phyloP scores from a whole-genome alignment of 306 rosid genomes.

The Aeschynomene evenia region DNA sequence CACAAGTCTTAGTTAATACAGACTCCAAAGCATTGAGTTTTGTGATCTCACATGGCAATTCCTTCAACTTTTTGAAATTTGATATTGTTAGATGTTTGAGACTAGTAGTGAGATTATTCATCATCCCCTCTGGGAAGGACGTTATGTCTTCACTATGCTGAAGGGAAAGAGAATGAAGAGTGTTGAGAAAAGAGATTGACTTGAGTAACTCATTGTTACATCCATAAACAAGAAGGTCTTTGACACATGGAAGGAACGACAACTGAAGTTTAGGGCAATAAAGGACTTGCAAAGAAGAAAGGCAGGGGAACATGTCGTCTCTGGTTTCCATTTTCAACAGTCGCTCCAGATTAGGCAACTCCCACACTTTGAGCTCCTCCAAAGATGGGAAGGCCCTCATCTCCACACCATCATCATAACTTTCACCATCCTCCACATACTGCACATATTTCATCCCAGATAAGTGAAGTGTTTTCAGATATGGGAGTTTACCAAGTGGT shows the following conservation, averaged over 20 bases:
- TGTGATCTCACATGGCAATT: neutral
- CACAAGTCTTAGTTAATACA: neutral
- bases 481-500: neutral
- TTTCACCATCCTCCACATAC: neutral
- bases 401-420: neutral
- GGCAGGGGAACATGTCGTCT: neutral
- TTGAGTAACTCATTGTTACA: no score
- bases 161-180: neutral
- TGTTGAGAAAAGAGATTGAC: neutral
- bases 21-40: neutral
- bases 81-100: neutral
- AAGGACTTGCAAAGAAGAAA: neutral
- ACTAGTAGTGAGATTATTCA: neutral
- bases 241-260: neutral
- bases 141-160: neutral
- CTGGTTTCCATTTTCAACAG: neutral
- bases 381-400: neutral
- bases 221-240: rapidly evolving
- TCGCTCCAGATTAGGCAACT: neutral
- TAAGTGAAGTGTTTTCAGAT: neutral
- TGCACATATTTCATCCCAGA: neutral
- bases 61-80: neutral
- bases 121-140: neutral
- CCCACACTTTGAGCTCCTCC: neutral
- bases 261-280: neutral